These are phyloP conservation scores for Petasospora fabianii DNA, from an alignment of 1,139 yeast species.

Conservation along the genomic window DNA sequence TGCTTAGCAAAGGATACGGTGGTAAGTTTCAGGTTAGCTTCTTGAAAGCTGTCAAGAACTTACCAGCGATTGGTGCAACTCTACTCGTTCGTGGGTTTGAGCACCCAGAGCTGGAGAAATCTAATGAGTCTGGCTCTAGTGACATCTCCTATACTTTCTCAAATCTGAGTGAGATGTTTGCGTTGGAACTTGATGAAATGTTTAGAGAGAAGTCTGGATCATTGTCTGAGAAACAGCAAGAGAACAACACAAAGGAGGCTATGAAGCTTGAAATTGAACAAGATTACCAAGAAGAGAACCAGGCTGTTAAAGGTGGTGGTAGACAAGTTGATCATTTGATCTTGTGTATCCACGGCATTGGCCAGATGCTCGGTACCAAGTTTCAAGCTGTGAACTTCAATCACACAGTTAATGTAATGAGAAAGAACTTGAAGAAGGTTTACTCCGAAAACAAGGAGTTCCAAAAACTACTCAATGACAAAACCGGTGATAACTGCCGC, in stretches of 20 bases:
- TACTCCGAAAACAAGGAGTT: constrained; percentile 45
- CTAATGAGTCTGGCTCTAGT: neutral
- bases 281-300: constrained; percentile 43
- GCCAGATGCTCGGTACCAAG: constrained; percentile 78
- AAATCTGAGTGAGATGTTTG: constrained; percentile 21
- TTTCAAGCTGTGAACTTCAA: constrained; percentile 83
- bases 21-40: constrained; percentile 30
- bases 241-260: constrained; percentile 27
- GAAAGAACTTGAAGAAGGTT: constrained; percentile 60
- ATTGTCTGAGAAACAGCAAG: constrained; percentile 20
- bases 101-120: constrained; percentile 5
- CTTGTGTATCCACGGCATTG: constrained; percentile 89
- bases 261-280: constrained; percentile 47
- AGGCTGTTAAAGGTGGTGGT: constrained; percentile 30
- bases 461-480: constrained; percentile 33
- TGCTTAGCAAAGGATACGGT: constrained; percentile 34
- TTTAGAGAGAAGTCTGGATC: constrained; percentile 22
- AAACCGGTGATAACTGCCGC: constrained; percentile 42
- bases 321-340: constrained; percentile 75
- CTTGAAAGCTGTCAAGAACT: constrained; percentile 16
- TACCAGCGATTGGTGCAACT: constrained; percentile 17
- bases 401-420: constrained; percentile 71
- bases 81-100: constrained; percentile 12
- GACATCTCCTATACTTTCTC: neutral
- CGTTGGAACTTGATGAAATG: constrained; percentile 22